Evolutionary conservation across 2,329 filamentous ascomycete genomes (phyloP).

Genomic region (Teratosphaeria pseudoeucalypti): DNA sequence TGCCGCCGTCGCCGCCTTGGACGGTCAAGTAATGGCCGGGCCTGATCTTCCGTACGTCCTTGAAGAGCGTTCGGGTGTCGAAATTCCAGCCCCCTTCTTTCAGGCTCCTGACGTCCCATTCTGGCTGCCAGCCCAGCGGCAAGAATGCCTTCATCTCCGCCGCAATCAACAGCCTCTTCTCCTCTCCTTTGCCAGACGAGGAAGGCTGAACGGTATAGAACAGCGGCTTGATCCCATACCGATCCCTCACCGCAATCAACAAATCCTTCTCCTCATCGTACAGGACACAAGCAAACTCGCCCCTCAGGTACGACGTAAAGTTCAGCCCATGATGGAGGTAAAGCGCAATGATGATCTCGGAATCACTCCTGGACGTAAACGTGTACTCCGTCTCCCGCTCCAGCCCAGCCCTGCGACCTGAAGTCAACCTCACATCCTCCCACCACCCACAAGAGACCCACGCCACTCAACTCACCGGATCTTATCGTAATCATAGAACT

Average conservation of each 20-base stretch:
- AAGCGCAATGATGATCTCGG: slow-evolving; percentile 44
- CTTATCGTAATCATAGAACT: slow-evolving; percentile 46
- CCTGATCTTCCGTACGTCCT: slow-evolving; percentile 36
- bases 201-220: slow-evolving; percentile 36
- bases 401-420: slow-evolving; percentile 16
- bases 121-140: slow-evolving; percentile 39
- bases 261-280: slow-evolving; percentile 36
- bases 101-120: slow-evolving; percentile 44
- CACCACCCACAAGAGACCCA: no score
- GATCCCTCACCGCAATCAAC: slow-evolving; percentile 42
- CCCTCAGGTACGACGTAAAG: slow-evolving; percentile 39
- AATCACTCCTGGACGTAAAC: slow-evolving; percentile 40
- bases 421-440: not conserved
- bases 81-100: slow-evolving; percentile 34
- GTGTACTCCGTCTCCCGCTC: slow-evolving; percentile 27
- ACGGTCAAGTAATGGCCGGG: slow-evolving; percentile 38
- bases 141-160: slow-evolving; percentile 47
- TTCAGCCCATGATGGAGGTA: slow-evolving; percentile 41
- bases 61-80: slow-evolving; percentile 41
- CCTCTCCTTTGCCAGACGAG: slow-evolving; percentile 4
- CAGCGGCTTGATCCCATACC: slow-evolving; percentile 49
- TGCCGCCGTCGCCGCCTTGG: slow-evolving; percentile 22
- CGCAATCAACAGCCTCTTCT: slow-evolving; percentile 35
- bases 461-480: slow-evolving; percentile 24
- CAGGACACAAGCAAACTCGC: slow-evolving; percentile 46